phyloP scores from a whole-genome alignment of 2,329 filamentous ascomycete species.

The Gnomoniopsis sp. region DNA sequence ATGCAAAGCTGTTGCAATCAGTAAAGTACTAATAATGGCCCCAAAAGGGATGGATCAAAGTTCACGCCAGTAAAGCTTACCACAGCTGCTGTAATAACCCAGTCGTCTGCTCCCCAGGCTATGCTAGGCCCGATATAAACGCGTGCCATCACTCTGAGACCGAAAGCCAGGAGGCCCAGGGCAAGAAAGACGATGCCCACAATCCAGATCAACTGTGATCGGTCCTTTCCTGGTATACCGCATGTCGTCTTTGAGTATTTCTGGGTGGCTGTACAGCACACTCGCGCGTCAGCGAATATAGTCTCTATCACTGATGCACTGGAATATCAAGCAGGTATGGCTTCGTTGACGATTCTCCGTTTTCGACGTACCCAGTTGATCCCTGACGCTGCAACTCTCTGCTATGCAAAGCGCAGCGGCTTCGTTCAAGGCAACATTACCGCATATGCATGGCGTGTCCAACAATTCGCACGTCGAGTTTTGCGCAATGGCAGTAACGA shows the following conservation, averaged over 20 bases:
- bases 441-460: slow-evolving; percentile 13
- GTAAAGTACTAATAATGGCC: neutral
- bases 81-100: slow-evolving; percentile 26
- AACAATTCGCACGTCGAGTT: slow-evolving; percentile 12
- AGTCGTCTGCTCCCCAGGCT: slow-evolving; percentile 29
- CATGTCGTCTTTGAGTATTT: slow-evolving; percentile 27
- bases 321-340: no score
- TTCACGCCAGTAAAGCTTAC: no score
- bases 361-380: slow-evolving; percentile 1
- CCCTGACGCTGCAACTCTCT: slow-evolving; percentile 10
- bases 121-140: slow-evolving; percentile 24
- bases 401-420: slow-evolving; percentile 13
- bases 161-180: slow-evolving; percentile 28
- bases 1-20: slow-evolving; percentile 18
- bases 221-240: slow-evolving; percentile 24
- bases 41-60: no score
- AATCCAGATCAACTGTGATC: slow-evolving; percentile 24
- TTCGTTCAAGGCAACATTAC: slow-evolving; percentile 8
- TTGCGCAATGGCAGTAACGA: slow-evolving; percentile 4
- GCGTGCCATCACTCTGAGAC: slow-evolving; percentile 27
- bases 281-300: no score
- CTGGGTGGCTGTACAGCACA: slow-evolving; percentile 24
- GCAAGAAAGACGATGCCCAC: slow-evolving; percentile 25
- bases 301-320: no score
- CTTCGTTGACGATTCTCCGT: no score